Percentiles rank a stretch among this genome's conserved stretches.
These are phyloP conservation scores for Boletus reticulatus DNA, from an alignment of 768 basidiomycete species.

Conservation along the genomic window DNA sequence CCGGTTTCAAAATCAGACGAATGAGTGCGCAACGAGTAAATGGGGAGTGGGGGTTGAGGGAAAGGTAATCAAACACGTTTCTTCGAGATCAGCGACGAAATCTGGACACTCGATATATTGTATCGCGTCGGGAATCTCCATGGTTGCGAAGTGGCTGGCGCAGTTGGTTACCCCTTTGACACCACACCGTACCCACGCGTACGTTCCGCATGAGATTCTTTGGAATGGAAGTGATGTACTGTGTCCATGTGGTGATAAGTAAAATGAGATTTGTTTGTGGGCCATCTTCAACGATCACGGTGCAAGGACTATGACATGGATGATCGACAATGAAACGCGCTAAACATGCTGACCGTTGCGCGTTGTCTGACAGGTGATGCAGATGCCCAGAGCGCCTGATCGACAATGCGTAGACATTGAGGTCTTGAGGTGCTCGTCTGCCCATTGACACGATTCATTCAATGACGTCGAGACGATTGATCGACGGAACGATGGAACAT, in stretches of 20 bases:
- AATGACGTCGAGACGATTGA: no score
- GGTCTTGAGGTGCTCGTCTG: neutral
- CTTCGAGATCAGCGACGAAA: conserved; percentile 44
- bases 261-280: neutral
- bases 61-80: no score
- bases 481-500: neutral
- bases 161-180: conserved; percentile 8
- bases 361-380: neutral
- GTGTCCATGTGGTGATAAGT: neutral
- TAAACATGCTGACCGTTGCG: neutral
- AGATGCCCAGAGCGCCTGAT: neutral
- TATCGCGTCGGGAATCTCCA: neutral
- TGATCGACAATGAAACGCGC: neutral
- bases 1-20: conserved; percentile 37
- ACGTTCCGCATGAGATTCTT: neutral
- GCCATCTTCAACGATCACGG: neutral
- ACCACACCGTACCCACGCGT: no score
- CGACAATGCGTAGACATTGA: conserved; percentile 8
- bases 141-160: conserved; percentile 40
- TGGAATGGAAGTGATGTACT: neutral
- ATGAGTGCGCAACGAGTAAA: no score
- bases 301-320: neutral
- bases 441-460: neutral
- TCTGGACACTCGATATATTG: conserved; percentile 49
- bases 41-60: no score